Base-by-base conservation (phyloP, 768 basidiomycete genomes). In the Hypholoma sublateritium region DNA sequence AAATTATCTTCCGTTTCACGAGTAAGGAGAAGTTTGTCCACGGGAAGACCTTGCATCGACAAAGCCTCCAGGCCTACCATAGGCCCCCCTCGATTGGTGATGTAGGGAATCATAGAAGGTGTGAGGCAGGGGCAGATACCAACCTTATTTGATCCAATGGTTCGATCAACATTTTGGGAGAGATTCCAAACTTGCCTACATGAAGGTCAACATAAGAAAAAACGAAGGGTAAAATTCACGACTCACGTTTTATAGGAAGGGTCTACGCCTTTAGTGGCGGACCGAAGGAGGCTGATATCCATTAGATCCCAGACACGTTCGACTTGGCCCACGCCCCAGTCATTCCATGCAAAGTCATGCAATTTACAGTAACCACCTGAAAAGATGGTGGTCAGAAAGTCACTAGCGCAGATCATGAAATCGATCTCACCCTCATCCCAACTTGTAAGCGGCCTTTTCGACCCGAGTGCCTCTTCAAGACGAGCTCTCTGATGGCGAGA, bases 251-350 rank as follows among this genome's bases (percentile, higher is more conserved):
- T 95, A 71, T 87, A 95, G 0, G 83, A 87, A 0, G 94, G 87
- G 66, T 97, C 95, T 19, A 93, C 78, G 2, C 91, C 93, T 37
- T 84, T 81, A 58, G 81, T 82, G 0, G 94, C 91, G 37, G 89
- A 86, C 32, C 94, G 89, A 47, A 98, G 79, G 25, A 88, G 77
- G 67, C 81, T 89, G 62, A 97, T 96, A 65, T 98, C 95, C 87
- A 96, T 89, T 62, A 98, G 72, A 69, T 98, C 95, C 87, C 93
- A 91, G 4, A 98, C 95, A 32, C 95, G 86, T 67, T 97, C 93
- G 17, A 97, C 95, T 69, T 97, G 95, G 12, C 84, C 83, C n/a
- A 85, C 74, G 22, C 87, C 92, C 95, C 95, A 98, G 67, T 97
- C 94, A 56, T 86, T 84, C 95, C 95, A 98, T 28, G 89, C 88